Conservation (phyloP, 768 basidiomycete species). For the Phanerochaete sordida region DNA sequence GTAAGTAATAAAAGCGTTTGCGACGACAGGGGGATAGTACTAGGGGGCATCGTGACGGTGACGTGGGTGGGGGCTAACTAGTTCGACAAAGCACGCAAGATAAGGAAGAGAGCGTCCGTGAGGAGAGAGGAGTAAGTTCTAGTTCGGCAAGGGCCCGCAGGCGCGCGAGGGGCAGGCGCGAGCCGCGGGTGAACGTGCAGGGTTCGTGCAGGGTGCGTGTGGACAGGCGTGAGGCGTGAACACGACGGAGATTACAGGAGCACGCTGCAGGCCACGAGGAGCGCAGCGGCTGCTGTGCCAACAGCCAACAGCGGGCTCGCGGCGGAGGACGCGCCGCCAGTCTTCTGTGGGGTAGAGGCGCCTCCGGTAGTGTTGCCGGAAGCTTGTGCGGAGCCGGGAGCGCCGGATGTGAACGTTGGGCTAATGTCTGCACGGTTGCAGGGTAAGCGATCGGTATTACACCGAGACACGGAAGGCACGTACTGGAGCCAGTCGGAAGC, state of each 20-base stretch:
- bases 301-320: constrained; percentile 3
- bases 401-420: constrained; percentile 29
- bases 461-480: constrained; percentile 2
- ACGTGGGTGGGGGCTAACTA: background rate
- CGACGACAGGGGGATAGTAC: background rate
- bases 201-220: background rate
- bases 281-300: constrained; percentile 3
- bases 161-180: background rate
- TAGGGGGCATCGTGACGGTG: background rate
- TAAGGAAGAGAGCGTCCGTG: background rate
- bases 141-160: background rate
- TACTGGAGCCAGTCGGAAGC: constrained; percentile 28
- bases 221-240: background rate
- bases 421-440: background rate
- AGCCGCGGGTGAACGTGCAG: no score
- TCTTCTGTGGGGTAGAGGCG: constrained; percentile 9
- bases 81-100: background rate
- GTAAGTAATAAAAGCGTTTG: background rate
- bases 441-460: background rate
- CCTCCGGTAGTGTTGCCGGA: constrained; percentile 21
- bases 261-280: background rate
- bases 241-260: background rate
- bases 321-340: constrained; percentile 7
- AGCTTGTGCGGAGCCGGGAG: constrained; percentile 31
- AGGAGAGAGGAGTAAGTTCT: background rate